phyloP scores from a whole-genome alignment of 345 rosid genomes.

The Pugionium cornutum region DNA sequence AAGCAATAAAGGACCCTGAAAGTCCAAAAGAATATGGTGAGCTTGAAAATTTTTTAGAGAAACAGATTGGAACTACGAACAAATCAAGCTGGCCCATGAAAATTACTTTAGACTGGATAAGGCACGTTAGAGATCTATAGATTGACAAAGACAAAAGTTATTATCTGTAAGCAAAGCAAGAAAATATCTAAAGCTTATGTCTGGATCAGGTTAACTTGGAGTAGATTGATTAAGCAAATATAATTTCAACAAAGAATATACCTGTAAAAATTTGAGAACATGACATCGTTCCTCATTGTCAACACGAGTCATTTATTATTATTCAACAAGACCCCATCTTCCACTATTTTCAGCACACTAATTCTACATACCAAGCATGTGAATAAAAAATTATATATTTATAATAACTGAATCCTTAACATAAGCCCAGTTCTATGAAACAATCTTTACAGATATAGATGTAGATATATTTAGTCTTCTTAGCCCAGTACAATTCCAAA shows the following conservation, averaged over 20 bases:
- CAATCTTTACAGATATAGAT: neutral
- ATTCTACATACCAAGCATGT: conserved; percentile 30
- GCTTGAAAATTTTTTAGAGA: conserved; percentile 20
- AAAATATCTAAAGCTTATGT: conserved; percentile 10
- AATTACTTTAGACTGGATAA: conserved; percentile 32
- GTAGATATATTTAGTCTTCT: neutral
- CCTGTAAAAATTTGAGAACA: conserved; percentile 32
- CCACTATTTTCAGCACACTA: conserved; percentile 28
- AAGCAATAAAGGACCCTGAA: conserved; percentile 18
- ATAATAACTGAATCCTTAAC: conserved; percentile 20
- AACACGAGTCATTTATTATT: conserved; percentile 5
- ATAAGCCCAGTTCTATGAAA: conserved; percentile 14
- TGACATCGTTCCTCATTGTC: conserved; percentile 34
- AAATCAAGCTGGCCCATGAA: conserved; percentile 40
- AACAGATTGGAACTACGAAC: conserved; percentile 27
- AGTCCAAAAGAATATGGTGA: conserved; percentile 16
- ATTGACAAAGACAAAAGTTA: conserved; percentile 24
- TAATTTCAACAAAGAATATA: conserved; percentile 38
- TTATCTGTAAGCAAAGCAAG: conserved; percentile 19
- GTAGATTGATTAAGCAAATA: conserved; percentile 25
- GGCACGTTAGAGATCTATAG: conserved; percentile 28
- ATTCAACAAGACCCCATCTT: conserved; percentile 44
- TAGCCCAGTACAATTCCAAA: conserved; percentile 24
- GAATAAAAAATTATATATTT: neutral
- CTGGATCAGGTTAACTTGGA: conserved; percentile 24